These are phyloP conservation scores for Populus tomentosa DNA, from an alignment of 441 rosid species.

Conservation along the genomic window DNA sequence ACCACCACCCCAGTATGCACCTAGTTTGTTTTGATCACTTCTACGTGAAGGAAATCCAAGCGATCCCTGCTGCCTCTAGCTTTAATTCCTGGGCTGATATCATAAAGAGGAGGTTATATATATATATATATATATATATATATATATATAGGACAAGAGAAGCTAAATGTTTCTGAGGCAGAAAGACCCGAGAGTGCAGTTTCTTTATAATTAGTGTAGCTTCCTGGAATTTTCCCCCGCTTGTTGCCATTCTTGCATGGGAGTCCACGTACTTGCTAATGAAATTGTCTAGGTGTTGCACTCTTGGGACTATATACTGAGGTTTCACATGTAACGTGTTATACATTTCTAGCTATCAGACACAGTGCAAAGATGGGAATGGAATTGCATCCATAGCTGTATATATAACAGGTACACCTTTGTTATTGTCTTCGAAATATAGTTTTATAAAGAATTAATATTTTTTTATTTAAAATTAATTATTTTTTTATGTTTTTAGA, in stretches of 20 bases:
- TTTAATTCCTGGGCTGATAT: neutral
- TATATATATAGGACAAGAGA: neutral
- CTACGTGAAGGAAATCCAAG: neutral
- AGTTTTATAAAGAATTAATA: no score
- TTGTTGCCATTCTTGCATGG: constrained; percentile 31
- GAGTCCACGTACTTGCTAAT: constrained; percentile 19
- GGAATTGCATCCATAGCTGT: neutral
- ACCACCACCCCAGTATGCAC: neutral
- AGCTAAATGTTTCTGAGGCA: neutral
- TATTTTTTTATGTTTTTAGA: no score
- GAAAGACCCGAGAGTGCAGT: neutral
- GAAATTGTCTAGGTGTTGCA: neutral
- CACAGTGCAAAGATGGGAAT: neutral
- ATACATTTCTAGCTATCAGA: neutral
- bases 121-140: no score
- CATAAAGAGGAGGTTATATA: neutral
- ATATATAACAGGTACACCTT: neutral
- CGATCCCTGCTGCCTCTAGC: neutral
- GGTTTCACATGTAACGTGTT: neutral
- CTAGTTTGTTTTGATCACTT: neutral
- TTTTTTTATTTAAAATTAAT: no score
- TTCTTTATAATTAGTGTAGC: constrained; percentile 16
- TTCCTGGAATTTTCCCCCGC: constrained; percentile 48
- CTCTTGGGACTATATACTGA: neutral
- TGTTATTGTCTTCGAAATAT: no score